Evolutionary conservation across 2,329 filamentous ascomycete species (phyloP), one percentile per base, ranked within the genome.

Genomic region (Venturia carpophila): DNA sequence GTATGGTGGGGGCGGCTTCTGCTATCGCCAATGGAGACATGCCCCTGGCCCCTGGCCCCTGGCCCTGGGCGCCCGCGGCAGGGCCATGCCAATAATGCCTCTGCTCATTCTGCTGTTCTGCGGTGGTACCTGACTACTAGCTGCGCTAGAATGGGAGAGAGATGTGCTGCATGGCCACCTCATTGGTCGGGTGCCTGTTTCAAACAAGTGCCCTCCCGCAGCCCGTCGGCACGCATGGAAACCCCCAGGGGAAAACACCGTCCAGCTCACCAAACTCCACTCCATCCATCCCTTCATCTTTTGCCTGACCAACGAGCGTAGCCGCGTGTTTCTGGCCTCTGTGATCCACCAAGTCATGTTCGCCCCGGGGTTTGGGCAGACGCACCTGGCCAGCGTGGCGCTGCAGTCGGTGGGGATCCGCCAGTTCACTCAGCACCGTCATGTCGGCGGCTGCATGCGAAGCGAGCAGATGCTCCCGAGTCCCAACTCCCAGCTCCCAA

Each of bases 171-270:
- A 27, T 30, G 24, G 9, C 21, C 30, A 34, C 6, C 30, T 6
- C 30, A 58, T 58, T 58, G 52, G 52, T 37, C 37, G 52, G 4
- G 30, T n/a, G 27, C 52, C 30, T 58, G 52, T 58, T 58, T 58
- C 52, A 58, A 37, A n/a, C 15, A 0, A 37, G 10, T 19, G 39
- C 30, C 10, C 52, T 34, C 52, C 52, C 52, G 52, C 52, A 1
- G 52, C 5, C 52, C 27, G 24, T n/a, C 9, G 10, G 52, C 15
- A 27, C 15, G 10, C 15, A 19, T 19, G 37, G 11, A 11, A 41
- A 10, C 17, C 10, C 17, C 27, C 52, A 58, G 27, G 27, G 27
- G 52, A 37, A 37, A 37, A 58, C 52, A 37, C 1, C 30, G n/a
- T n/a, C n/a, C n/a, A n/a, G n/a, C 30, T 58, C 37, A 13, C 52